phyloP scores from a whole-genome alignment of 192 early-diverging fungal species.

The Mortierella hygrophila region DNA sequence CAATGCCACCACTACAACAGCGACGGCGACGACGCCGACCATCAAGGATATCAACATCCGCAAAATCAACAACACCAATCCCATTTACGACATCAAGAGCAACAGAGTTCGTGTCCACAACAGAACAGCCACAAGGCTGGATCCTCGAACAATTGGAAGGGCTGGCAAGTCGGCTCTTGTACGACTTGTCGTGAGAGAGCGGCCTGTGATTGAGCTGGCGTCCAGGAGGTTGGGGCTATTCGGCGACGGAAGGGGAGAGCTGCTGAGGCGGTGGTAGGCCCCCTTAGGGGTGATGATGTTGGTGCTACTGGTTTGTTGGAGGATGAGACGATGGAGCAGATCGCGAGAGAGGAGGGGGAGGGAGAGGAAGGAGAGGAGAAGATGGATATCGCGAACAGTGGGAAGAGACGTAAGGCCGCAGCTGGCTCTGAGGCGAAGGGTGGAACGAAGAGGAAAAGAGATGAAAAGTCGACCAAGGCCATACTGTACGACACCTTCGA shows the following conservation, averaged over 20 bases:
- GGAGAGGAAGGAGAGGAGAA: no score
- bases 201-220: constrained; percentile 8
- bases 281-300: no score
- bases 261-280: neutral
- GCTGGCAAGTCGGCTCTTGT: constrained; percentile 14
- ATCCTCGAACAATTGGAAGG: constrained; percentile 23
- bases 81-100: neutral
- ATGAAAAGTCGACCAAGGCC: neutral
- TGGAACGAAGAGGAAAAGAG: neutral
- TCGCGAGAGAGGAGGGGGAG: neutral
- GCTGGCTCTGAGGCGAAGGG: neutral
- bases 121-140: constrained; percentile 17
- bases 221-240: constrained; percentile 15
- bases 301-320: no score
- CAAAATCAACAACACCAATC: no score
- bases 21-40: neutral
- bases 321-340: neutral
- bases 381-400: neutral
- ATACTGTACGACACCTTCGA: neutral
- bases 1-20: neutral
- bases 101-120: constrained; percentile 16
- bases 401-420: neutral
- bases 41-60: no score
- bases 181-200: constrained; percentile 1
- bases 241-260: neutral